A percentile compares a stretch with the other conserved stretches of the same genome.
These are phyloP conservation scores for Rhododendron henanense DNA, from an alignment of 148 eudicot species.

Conservation along the genomic window DNA sequence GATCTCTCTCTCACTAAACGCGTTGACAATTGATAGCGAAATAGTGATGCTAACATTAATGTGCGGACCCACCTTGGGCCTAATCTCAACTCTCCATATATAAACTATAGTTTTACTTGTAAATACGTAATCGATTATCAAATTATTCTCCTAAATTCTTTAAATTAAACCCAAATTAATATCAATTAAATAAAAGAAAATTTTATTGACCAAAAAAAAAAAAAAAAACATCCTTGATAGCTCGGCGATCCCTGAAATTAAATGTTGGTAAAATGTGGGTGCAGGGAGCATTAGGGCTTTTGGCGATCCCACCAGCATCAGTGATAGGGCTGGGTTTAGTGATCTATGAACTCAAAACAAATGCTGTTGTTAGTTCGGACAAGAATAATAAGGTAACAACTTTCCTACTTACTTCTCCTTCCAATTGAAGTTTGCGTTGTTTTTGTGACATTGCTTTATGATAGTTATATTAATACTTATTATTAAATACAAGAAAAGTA, in stretches of 20 bases:
- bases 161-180: not conserved
- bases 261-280: not conserved
- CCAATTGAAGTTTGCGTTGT: not conserved
- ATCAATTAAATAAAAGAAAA: not conserved
- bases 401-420: not conserved
- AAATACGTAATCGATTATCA: not conserved
- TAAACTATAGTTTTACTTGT: not conserved
- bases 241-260: not conserved
- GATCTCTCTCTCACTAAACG: not conserved
- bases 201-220: no score
- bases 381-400: constrained; percentile 36
- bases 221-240: not conserved
- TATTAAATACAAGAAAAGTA: no score
- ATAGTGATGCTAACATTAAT: not conserved
- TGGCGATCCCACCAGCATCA: constrained; percentile 41
- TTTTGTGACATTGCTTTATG: not conserved
- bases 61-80: not conserved
- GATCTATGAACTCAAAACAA: constrained; percentile 37
- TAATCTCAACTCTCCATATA: not conserved
- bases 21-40: not conserved
- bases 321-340: constrained; percentile 46
- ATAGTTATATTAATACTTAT: no score
- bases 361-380: not conserved
- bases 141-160: not conserved
- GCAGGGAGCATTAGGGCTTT: constrained; percentile 54